phyloP scores from a whole-genome alignment of 768 basidiomycete genomes.

The Calocybe cyanea region DNA sequence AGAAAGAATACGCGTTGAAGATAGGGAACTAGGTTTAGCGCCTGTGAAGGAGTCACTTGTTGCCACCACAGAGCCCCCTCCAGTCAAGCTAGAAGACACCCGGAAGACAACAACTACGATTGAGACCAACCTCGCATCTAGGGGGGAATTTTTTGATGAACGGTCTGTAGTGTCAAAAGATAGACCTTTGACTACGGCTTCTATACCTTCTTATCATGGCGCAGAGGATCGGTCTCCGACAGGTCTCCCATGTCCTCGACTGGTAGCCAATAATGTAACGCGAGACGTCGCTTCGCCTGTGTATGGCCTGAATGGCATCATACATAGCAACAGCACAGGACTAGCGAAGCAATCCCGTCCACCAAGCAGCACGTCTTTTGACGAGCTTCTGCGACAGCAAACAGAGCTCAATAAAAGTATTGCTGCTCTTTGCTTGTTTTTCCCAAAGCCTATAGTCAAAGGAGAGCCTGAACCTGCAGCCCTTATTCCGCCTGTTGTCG shows the following conservation, averaged over 20 bases:
- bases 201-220: constrained; percentile 32
- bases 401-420: constrained; percentile 63
- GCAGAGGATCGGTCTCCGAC: constrained; percentile 8
- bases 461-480: constrained; percentile 4
- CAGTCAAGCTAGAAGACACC: neutral
- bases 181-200: constrained; percentile 17
- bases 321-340: constrained; percentile 12
- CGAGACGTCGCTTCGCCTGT: constrained; percentile 33
- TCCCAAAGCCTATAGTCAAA: constrained; percentile 21
- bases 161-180: neutral
- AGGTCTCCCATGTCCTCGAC: neutral
- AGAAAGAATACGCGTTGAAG: neutral
- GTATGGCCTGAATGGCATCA: constrained; percentile 39
- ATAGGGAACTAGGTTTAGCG: neutral
- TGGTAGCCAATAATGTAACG: neutral
- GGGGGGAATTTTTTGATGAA: neutral
- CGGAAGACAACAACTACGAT: neutral
- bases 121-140: neutral
- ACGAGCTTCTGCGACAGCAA: constrained; percentile 56
- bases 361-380: constrained; percentile 35
- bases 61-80: neutral
- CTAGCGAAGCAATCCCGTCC: constrained; percentile 19
- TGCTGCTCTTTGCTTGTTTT: constrained; percentile 48
- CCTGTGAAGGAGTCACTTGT: neutral
- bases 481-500: neutral